Conservation (phyloP, 2,329 filamentous ascomycete genomes). For the Zalaria obscura region DNA sequence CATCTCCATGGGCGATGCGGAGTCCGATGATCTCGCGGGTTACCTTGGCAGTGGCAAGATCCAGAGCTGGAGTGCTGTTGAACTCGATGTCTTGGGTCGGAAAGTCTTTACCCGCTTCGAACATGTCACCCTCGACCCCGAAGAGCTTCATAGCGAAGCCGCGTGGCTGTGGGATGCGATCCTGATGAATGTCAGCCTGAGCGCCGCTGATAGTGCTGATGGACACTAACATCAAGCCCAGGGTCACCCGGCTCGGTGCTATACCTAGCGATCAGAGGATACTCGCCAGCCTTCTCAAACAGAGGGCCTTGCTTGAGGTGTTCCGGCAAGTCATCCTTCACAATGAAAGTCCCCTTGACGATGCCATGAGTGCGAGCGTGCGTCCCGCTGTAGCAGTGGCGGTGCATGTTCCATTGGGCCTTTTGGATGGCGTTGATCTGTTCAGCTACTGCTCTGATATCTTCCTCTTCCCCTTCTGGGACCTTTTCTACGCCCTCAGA, state of each 20-base stretch:
- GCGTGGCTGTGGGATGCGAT: conserved; percentile 29
- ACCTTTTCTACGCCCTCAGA: conserved; percentile 25
- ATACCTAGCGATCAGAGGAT: conserved; percentile 22
- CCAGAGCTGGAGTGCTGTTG: conserved; percentile 33
- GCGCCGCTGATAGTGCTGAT: no score
- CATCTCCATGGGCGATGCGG: conserved; percentile 22
- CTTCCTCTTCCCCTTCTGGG: conserved; percentile 24
- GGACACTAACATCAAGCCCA: conserved; percentile 18
- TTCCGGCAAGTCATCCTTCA: conserved; percentile 25
- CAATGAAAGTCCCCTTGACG: conserved; percentile 32
- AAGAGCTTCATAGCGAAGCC: conserved; percentile 38
- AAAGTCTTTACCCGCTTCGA: conserved; percentile 22
- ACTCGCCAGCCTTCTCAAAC: conserved; percentile 19
- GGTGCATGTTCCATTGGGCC: conserved; percentile 28
- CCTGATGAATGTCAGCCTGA: conserved; percentile 6
- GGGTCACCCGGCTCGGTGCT: conserved; percentile 24
- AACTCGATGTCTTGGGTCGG: conserved; percentile 33
- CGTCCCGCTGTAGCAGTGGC: conserved; percentile 25
- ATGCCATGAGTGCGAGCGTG: conserved; percentile 34
- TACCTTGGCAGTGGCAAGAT: conserved; percentile 31
- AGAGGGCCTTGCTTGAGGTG: conserved; percentile 30
- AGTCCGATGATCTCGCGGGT: conserved; percentile 30
- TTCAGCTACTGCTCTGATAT: conserved; percentile 31
- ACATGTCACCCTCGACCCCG: conserved; percentile 29
- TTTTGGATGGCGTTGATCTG: conserved; percentile 32